These are phyloP conservation scores for Candida peoriensis DNA, from an alignment of 805 yeast species.

Conservation along the genomic window DNA sequence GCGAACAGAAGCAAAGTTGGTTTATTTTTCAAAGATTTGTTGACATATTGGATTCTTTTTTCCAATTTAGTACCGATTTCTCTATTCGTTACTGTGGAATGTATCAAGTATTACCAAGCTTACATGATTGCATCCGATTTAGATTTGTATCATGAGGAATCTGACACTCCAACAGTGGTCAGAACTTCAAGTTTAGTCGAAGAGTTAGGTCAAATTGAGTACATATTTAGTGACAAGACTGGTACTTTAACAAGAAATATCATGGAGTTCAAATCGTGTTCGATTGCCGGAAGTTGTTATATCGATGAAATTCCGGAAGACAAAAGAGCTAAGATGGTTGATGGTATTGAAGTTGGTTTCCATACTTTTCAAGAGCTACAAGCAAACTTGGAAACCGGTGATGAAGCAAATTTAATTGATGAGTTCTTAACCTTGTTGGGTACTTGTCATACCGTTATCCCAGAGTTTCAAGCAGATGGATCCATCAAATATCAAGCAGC, in stretches of 20 bases:
- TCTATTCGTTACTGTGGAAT: constrained; percentile 91
- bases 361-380: constrained; percentile 64
- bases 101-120: constrained; percentile 94
- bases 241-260: constrained; percentile 95
- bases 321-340: constrained; percentile 61
- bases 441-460: constrained; percentile 96
- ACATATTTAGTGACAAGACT: constrained; percentile 94
- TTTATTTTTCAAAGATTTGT: constrained; percentile 76
- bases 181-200: constrained; percentile 95
- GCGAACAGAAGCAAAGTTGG: constrained; percentile 63
- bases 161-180: constrained; percentile 93
- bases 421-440: constrained; percentile 81
- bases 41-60: constrained; percentile 94
- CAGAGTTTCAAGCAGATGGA: constrained; percentile 66
- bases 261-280: constrained; percentile 93
- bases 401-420: constrained; percentile 48
- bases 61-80: constrained; percentile 98
- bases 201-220: constrained; percentile 95
- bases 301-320: constrained; percentile 91
- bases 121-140: constrained; percentile 89
- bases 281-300: constrained; percentile 90
- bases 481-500: constrained; percentile 93
- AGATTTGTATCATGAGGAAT: constrained; percentile 82
- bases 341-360: constrained; percentile 79
- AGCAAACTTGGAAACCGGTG: constrained; percentile 40